Percentiles rank a stretch among this genome's conserved stretches.
These are phyloP conservation scores for Monilinia aucupariae DNA, from an alignment of 2,329 filamentous ascomycete species.

Conservation along the genomic window DNA sequence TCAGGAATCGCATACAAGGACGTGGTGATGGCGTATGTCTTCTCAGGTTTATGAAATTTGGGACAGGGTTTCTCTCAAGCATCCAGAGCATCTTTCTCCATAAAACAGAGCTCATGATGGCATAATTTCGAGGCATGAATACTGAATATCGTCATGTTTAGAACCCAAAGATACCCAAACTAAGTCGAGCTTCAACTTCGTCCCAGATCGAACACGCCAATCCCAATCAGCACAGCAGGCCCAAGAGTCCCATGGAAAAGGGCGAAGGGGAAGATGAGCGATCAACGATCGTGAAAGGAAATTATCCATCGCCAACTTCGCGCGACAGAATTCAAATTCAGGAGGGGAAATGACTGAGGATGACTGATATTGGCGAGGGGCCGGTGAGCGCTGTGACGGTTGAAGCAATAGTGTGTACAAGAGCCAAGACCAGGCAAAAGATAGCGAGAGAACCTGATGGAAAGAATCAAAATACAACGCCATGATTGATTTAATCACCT, in stretches of 20 bases:
- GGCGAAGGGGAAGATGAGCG: neutral
- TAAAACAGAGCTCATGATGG: conserved; percentile 10
- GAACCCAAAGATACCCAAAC: conserved; percentile 2
- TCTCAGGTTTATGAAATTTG: neutral
- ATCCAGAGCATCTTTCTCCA: neutral
- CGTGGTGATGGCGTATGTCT: neutral
- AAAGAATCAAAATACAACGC: neutral
- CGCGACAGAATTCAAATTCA: neutral
- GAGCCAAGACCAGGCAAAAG: neutral
- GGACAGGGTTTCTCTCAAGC: neutral
- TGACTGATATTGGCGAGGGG: conserved; percentile 3
- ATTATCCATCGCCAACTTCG: conserved; percentile 17
- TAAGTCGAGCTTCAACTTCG: neutral
- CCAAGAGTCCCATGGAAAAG: conserved; percentile 17
- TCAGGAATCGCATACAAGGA: conserved; percentile 3
- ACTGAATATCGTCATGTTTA: neutral
- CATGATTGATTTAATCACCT: conserved; percentile 9
- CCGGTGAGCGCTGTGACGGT: neutral
- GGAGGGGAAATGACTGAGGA: neutral
- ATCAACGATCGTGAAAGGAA: neutral
- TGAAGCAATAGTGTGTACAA: conserved; percentile 4
- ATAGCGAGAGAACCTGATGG: neutral
- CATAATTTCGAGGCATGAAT: neutral
- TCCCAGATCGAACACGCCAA: conserved; percentile 1
- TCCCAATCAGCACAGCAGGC: neutral